These are phyloP conservation scores for Piper longum DNA, from an alignment of 164 flowering plant species.

Conservation along the genomic window DNA sequence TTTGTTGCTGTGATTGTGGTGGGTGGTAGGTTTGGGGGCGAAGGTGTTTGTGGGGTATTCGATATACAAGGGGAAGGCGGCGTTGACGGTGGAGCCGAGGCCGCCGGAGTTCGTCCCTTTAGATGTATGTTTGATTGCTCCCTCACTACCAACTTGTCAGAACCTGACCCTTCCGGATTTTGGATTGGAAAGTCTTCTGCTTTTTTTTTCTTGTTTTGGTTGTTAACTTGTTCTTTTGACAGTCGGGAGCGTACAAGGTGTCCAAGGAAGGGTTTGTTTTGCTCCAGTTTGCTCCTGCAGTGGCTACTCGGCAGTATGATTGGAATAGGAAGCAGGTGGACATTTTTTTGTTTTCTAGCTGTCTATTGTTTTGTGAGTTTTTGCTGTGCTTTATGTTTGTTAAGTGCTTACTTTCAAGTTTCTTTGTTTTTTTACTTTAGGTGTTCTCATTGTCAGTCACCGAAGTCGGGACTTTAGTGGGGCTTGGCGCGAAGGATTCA, in stretches of 20 bases:
- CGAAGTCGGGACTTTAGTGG: slow-evolving; percentile 66
- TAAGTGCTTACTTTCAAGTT: too few relatives aligned
- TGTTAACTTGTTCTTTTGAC: slow-evolving; percentile 5
- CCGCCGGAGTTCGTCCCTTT: slow-evolving; percentile 67
- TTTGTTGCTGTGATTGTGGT: neutral
- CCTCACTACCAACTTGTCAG: slow-evolving; percentile 9
- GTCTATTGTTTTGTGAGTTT: neutral
- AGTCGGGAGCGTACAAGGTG: slow-evolving; percentile 83
- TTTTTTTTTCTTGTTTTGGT: neutral
- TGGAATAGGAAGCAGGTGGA: slow-evolving; percentile 86
- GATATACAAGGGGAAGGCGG: slow-evolving; percentile 90
- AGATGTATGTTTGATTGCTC: slow-evolving; percentile 37
- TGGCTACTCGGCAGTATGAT: slow-evolving; percentile 68
- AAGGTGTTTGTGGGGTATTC: slow-evolving; percentile 72
- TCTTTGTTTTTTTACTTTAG: slow-evolving; percentile 18
- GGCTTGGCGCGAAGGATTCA: slow-evolving; percentile 68
- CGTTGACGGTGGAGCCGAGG: slow-evolving; percentile 62
- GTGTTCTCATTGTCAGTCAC: slow-evolving; percentile 77
- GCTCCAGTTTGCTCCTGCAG: slow-evolving; percentile 89
- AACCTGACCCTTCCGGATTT: slow-evolving; percentile 3
- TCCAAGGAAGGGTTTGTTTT: slow-evolving; percentile 62
- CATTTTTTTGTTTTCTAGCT: neutral
- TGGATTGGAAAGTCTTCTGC: neutral
- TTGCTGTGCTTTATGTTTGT: too few relatives aligned
- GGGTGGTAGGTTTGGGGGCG: slow-evolving; percentile 19